Conservation (phyloP, 1,139 yeast genomes). For the Yamadazyma triangularis region DNA sequence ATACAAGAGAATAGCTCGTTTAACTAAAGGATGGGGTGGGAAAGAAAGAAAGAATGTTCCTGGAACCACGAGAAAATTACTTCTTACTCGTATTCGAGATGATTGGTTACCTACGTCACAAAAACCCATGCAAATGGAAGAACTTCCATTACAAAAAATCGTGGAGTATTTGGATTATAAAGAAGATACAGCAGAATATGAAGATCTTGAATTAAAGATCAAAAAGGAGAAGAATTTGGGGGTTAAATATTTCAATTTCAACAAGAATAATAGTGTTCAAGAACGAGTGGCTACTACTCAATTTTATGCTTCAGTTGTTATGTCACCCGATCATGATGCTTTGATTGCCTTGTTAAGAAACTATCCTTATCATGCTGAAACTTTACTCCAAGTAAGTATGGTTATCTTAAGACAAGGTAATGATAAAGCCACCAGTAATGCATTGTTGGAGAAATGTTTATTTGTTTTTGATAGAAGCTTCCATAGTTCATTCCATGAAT, state of each 20-base stretch:
- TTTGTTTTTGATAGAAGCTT: constrained; percentile 70
- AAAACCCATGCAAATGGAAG: constrained; percentile 63
- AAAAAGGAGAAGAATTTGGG: constrained; percentile 44
- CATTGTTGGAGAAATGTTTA: constrained; percentile 69
- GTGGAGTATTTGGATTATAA: constrained; percentile 37
- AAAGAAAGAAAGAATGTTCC: constrained; percentile 69
- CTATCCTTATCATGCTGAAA: constrained; percentile 72
- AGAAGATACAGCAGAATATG: constrained; percentile 26
- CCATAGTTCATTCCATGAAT: constrained; percentile 37
- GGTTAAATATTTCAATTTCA: constrained; percentile 52
- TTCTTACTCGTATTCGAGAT: constrained; percentile 69
- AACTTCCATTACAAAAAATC: constrained; percentile 35
- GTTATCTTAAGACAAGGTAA: constrained; percentile 76
- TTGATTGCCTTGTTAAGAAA: constrained; percentile 52
- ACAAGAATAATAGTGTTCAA: constrained; percentile 33
- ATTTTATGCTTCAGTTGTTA: constrained; percentile 62
- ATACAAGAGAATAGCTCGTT: constrained; percentile 54
- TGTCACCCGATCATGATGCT: constrained; percentile 70
- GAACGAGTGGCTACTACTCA: constrained; percentile 51
- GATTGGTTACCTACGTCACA: constrained; percentile 76
- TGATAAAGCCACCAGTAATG: constrained; percentile 60
- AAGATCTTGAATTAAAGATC: constrained; percentile 33
- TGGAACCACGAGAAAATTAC: constrained; percentile 63
- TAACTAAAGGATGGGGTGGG: constrained; percentile 82
- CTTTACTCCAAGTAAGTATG: constrained; percentile 75